A percentile compares a stretch with the other conserved stretches of the same genome.
These are phyloP conservation scores for Boletus eberwhitei DNA, from an alignment of 768 basidiomycete species.

Conservation along the genomic window DNA sequence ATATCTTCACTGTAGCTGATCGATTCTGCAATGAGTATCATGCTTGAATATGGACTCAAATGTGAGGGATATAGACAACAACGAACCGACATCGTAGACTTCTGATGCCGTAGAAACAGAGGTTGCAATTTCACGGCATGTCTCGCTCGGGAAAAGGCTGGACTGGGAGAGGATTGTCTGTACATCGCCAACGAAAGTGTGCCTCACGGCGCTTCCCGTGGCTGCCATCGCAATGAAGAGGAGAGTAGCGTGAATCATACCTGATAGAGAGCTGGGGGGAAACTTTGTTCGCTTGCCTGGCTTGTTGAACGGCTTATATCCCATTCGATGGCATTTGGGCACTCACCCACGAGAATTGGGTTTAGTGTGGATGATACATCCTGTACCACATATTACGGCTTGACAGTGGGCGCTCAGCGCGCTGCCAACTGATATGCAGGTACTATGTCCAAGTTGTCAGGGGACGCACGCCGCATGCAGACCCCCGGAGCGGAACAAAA, in stretches of 20 bases:
- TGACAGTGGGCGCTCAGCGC: background rate
- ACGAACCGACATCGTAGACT: conserved; percentile 3
- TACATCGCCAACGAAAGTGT: background rate
- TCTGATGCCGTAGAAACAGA: conserved; percentile 7
- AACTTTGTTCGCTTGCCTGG: too few relatives aligned
- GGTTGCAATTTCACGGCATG: background rate
- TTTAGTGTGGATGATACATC: background rate
- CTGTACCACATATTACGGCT: background rate
- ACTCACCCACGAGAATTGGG: background rate
- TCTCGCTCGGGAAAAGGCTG: background rate
- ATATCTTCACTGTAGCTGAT: conserved; percentile 41
- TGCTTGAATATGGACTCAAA: background rate
- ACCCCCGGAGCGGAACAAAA: background rate
- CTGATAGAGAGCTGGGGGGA: background rate
- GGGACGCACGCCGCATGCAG: too few relatives aligned
- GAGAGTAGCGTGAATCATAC: background rate
- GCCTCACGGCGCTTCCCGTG: background rate
- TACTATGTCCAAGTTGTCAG: too few relatives aligned
- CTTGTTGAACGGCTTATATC: background rate
- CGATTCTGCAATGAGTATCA: conserved; percentile 1
- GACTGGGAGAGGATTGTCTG: background rate
- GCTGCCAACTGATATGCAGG: background rate
- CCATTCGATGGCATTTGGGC: too few relatives aligned
- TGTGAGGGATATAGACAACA: background rate
- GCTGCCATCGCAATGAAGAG: background rate